Conservation (phyloP, 768 basidiomycete species). For the Panaeolus cyanescens region DNA sequence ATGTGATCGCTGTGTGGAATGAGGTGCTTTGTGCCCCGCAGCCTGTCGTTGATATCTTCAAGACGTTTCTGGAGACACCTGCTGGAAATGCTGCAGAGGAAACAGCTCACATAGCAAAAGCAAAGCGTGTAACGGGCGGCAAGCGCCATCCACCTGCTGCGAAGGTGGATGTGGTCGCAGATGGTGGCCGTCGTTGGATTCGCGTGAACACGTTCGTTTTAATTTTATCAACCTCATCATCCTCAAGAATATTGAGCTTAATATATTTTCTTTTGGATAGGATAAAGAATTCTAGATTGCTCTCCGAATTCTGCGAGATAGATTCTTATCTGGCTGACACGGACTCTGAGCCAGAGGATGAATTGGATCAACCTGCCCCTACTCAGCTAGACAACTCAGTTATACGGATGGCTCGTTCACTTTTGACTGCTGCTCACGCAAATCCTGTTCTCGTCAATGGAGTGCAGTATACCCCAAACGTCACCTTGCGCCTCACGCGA, state of each 20-base stretch:
- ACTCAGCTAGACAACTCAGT: slow-evolving; percentile 72
- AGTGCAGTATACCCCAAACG: slow-evolving; percentile 37
- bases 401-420: slow-evolving; percentile 65
- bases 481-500: slow-evolving; percentile 72
- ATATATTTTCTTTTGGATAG: slow-evolving; percentile 34
- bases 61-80: slow-evolving; percentile 40
- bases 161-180: slow-evolving; percentile 83
- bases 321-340: slow-evolving; percentile 77
- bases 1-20: slow-evolving; percentile 81
- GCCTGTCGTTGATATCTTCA: slow-evolving; percentile 62
- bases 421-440: slow-evolving; percentile 62
- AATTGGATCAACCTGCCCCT: slow-evolving; percentile 50
- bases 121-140: slow-evolving; percentile 6
- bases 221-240: slow-evolving; percentile 4
- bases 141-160: slow-evolving; percentile 36
- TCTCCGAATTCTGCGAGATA: slow-evolving; percentile 81
- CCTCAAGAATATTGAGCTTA: neutral
- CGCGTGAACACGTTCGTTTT: slow-evolving; percentile 81
- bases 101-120: slow-evolving; percentile 16
- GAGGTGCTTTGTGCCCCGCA: slow-evolving; percentile 64
- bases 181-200: slow-evolving; percentile 77
- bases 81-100: neutral
- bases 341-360: slow-evolving; percentile 51
- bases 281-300: slow-evolving; percentile 73
- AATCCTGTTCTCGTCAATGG: slow-evolving; percentile 46